Evolutionary conservation across 352 stramenopile genomes (phyloP), one percentile per base, ranked within the genome.

Genomic region (Globisporangium sylvaticum): DNA sequence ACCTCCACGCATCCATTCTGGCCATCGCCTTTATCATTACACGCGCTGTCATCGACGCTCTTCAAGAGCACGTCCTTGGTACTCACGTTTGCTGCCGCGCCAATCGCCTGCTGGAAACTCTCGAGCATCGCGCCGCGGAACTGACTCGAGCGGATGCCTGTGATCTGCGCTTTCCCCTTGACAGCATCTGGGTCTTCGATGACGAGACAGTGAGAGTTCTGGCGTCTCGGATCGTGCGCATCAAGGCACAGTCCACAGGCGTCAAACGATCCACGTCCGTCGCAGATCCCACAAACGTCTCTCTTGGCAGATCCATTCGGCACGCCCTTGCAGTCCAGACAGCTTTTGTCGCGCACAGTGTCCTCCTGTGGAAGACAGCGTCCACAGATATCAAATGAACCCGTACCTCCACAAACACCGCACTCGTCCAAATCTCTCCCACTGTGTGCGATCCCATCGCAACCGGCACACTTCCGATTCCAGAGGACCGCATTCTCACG

Each of bases 201-300:
- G 22, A 77, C 64, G 10, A 65, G 72, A 22, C 75, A 81, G 3
- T 42, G 64, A 29, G 67, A 69, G 18, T 73, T 79, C 64, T 81
- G 72, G 2, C 72, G 69, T 4, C 72, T 54, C 7, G 69, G 72
- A 29, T 81, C 74, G 15, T 58, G 55, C 1, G 59, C 68, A n/a
- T 80, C 72, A 20, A 79, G 62, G 52, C 75, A 81, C 7, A 81
- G 37, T 2, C 75, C 75, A 34, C 75, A 81, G 9, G 67, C 67
- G 59, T 81, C 75, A 22, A 81, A 79, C 10, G 75, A 79, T 0
- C 75, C 72, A 29, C 71, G 72, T 25, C 75, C 69, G 37, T 61
- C 70, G 48, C 75, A 81, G 8, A 78, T 50, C 0, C 75, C 75
- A 44, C 75, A 81, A 0, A 61, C 57, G 44, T 79, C 75, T 12